Base-by-base conservation (phyloP, 2,329 filamentous ascomycete species). In the Dothistroma septosporum region DNA sequence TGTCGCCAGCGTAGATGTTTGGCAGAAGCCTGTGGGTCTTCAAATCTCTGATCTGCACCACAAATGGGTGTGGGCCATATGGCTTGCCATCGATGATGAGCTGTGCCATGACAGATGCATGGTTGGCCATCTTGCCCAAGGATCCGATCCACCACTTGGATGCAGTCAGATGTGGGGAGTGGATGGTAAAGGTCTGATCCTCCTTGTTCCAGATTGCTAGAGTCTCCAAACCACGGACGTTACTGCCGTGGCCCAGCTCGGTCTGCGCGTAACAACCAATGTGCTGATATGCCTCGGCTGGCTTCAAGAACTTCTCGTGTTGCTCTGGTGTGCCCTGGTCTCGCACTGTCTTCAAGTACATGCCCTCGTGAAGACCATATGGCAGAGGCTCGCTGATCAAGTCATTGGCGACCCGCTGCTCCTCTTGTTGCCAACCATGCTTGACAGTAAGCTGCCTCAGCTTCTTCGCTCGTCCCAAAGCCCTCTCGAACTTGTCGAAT, bases 131-230 rank as follows among this genome's bases (percentile, higher is more conserved):
- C 68, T 87, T 82, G 55, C 89, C 90, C 3, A 92, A 80, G 11
- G 88, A 89, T 1, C 90, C 90, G 68, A 91, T 91, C 90, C 90
- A 92, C 89, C 89, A 93, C 72, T 93, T 93, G 35, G 87, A 88
- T 0, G 89, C 84, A 1, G 89, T 92, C 59, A 92, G 79, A 63
- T 85, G 80, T 10, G 89, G 89, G 0, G 87, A 90, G 75, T 92
- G 85, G 37, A 92, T 80, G 14, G 80, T 87, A 69, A 92, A 92
- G 2, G 86, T 90, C 80, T 90, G 88, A 74, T 90, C 87, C 5
- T 86, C 78, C 0, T 84, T 78, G 69, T 90, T 87, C 88, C 88
- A 92, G 0, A 85, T 90, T 0, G 88, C 88, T 0, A 84, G 88
- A 0, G 87, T 90, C 75, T 90, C 87, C 12, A 90, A 78, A 12